A percentile compares a stretch with the other conserved stretches of the same genome.
Evolutionary conservation across 108 stramenopile species (phyloP).

Genomic region (Mediolabrus comicus): DNA sequence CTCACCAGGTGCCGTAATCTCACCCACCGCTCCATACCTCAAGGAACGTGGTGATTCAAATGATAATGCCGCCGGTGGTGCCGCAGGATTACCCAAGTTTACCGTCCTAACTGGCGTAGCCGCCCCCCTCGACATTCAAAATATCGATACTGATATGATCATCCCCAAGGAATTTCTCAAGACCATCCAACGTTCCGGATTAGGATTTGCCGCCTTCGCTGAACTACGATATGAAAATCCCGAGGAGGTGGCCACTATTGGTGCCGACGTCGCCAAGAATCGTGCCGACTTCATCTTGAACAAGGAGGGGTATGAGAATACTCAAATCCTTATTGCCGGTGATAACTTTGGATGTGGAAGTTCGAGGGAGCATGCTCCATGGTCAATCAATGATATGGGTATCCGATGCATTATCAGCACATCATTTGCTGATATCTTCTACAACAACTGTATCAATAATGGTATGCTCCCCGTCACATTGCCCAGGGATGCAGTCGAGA

Average conservation of each 20-base stretch:
- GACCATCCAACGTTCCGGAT: constrained; percentile 90
- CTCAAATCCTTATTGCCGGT: constrained; percentile 87
- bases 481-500: constrained; percentile 70
- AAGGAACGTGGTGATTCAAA: constrained; percentile 9
- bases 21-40: constrained; percentile 79
- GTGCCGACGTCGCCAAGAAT: constrained; percentile 75
- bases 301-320: constrained; percentile 73
- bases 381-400: constrained; percentile 93
- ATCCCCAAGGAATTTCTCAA: constrained; percentile 96
- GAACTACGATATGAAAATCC: constrained; percentile 89
- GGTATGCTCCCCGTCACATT: constrained; percentile 92
- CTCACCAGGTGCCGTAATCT: constrained; percentile 69
- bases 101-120: constrained; percentile 71
- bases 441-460: constrained; percentile 97
- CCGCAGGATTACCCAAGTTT: constrained; percentile 78
- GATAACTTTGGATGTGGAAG: constrained; percentile 95
- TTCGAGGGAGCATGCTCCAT: constrained; percentile 93
- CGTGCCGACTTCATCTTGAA: constrained; percentile 85
- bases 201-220: constrained; percentile 93
- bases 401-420: constrained; percentile 90
- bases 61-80: constrained; percentile 8
- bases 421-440: constrained; percentile 95
- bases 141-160: constrained; percentile 97
- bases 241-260: constrained; percentile 84
- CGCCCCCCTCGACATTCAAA: constrained; percentile 91